Base-by-base conservation (phyloP, 2,329 filamentous ascomycete genomes). In the Fusarium bactridioides region DNA sequence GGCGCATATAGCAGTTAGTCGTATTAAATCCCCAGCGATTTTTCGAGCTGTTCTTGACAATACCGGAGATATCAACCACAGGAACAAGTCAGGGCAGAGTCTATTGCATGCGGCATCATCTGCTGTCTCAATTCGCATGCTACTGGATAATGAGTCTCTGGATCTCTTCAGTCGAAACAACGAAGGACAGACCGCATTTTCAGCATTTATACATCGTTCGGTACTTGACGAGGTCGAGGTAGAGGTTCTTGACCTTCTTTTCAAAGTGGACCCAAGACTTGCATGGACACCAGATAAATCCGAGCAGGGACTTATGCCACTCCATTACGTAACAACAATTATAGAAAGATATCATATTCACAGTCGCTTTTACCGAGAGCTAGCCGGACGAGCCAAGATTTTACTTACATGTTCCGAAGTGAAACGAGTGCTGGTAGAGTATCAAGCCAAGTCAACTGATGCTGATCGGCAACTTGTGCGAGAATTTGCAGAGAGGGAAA, bases 51-150 rank as follows among this genome's bases (percentile, higher is more conserved):
- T 51, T 16, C 7, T 59, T 5, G 3, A 16, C 1, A 7, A 7
- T 0, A 40, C 25, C 0, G 0, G 0, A n/a, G 6, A 59, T 16
- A 3, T 51, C 5, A 51, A 40, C 6, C 10, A 25, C 21, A 31
- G 1, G 3, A 12, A 38, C 12, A 19, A 7, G 2, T 5, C 0
- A 0, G 41, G 43, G 1, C 0, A 1, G 0, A 37, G 18, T 18
- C 18, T 13, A 0, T 15, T 51, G 7, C 35, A 40, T 18, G 0
- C 0, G 4, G 4, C 18, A 13, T 0, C 0, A 15, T 15, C 0
- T 23, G 4, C 10, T 18, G 7, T 1, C 10, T 12, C 3, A 1
- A 2, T 50, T 18, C 4, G 7, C 3, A 1, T 29, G 5, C 3
- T 59, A 4, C 8, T 50, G 8, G 33, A 40, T 2, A 11, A 25